Conservation (phyloP, 164 flowering plant genomes). For the Tetrastigma voinierianum region DNA sequence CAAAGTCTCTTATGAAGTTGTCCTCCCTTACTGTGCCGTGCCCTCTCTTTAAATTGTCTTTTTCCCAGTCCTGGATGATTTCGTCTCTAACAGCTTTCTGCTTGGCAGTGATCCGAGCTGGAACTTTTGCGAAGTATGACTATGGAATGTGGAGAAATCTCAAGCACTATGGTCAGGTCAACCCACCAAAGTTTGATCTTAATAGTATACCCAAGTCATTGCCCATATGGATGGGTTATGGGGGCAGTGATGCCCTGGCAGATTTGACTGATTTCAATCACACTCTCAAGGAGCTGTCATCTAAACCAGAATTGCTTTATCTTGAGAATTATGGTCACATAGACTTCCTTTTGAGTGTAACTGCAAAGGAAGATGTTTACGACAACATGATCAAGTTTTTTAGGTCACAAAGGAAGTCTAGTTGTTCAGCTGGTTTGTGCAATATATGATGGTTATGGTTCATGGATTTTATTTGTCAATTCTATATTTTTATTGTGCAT, state of each 20-base stretch:
- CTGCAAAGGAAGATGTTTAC: conserved; percentile 67
- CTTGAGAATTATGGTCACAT: conserved; percentile 81
- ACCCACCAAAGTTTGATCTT: conserved; percentile 72
- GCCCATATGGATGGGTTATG: conserved; percentile 94
- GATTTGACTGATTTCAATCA: conserved; percentile 69
- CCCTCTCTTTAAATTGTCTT: not conserved
- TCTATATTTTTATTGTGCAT: not conserved
- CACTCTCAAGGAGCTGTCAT: conserved; percentile 59
- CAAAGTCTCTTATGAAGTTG: too few relatives aligned
- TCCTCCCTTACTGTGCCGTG: too few relatives aligned
- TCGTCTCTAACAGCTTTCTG: not conserved
- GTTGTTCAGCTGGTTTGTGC: conserved; percentile 20
- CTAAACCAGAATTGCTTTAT: conserved; percentile 68
- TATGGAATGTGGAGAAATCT: conserved; percentile 72
- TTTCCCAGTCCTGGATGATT: not conserved
- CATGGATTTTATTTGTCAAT: not conserved
- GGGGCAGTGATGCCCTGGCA: conserved; percentile 80
- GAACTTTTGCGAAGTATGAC: conserved; percentile 82
- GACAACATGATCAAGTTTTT: conserved; percentile 63
- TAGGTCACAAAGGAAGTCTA: conserved; percentile 47
- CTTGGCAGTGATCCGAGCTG: conserved; percentile 83
- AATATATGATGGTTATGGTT: not conserved
- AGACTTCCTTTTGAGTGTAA: conserved; percentile 66
- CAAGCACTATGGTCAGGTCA: conserved; percentile 48
- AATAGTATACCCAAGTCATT: conserved; percentile 61